Conservation (phyloP, 1,284 basidiomycete genomes). For the Moesziomyces sp. region DNA sequence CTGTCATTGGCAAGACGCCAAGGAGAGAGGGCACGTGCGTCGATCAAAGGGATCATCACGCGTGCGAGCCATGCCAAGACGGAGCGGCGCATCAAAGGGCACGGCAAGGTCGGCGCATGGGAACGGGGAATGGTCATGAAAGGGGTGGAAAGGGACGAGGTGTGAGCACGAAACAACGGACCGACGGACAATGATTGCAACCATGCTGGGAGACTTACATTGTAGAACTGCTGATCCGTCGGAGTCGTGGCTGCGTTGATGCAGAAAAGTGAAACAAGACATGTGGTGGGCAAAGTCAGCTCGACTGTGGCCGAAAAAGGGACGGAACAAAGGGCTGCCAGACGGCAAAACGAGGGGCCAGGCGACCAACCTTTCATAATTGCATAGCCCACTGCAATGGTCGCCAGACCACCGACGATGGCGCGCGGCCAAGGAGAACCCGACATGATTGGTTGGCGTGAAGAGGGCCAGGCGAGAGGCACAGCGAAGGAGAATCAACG, state of each 20-base stretch:
- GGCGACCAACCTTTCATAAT: constrained; percentile 59
- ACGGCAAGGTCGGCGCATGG: neutral
- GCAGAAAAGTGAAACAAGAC: neutral
- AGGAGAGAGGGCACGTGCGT: neutral
- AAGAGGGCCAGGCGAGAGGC: too few relatives aligned
- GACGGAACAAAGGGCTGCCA: constrained; percentile 3
- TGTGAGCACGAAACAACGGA: neutral
- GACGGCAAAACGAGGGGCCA: neutral
- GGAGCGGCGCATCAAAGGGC: neutral
- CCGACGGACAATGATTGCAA: neutral
- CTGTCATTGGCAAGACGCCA: constrained; percentile 5
- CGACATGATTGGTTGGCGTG: constrained; percentile 17
- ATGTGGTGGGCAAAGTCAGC: neutral
- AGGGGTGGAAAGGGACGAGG: neutral
- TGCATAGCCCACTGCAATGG: constrained; percentile 48
- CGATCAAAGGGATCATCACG: too few relatives aligned
- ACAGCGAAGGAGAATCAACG: too few relatives aligned
- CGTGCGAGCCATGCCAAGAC: too few relatives aligned
- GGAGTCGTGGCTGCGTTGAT: constrained; percentile 50
- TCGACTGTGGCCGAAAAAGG: neutral
- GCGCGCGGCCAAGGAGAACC: constrained; percentile 48
- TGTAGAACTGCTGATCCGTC: constrained; percentile 61
- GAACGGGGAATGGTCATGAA: too few relatives aligned
- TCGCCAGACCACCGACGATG: constrained; percentile 33
- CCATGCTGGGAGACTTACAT: constrained; percentile 28